These are phyloP conservation scores for Globisporangium canariense DNA, from an alignment of 352 stramenopile genomes.

Conservation along the genomic window DNA sequence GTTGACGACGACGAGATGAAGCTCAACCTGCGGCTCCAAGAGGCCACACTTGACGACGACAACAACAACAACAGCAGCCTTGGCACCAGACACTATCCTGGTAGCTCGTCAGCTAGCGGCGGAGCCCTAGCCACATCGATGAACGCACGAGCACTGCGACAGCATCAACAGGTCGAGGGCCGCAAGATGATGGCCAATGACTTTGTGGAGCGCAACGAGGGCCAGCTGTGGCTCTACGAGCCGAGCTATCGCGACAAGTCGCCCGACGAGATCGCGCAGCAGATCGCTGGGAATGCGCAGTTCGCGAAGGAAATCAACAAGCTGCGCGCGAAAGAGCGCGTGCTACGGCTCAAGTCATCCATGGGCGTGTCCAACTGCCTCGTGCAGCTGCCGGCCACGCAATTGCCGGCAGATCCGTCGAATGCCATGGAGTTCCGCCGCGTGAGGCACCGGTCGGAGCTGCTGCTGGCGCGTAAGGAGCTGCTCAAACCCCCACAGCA, in stretches of 20 bases:
- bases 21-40: slow-evolving; percentile 42
- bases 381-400: slow-evolving; percentile 28
- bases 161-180: slow-evolving; percentile 43
- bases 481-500: slow-evolving; percentile 37
- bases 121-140: background rate
- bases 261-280: slow-evolving; percentile 33
- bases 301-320: slow-evolving; percentile 53
- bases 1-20: slow-evolving; percentile 67
- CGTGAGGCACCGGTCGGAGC: slow-evolving; percentile 46
- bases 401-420: slow-evolving; percentile 30
- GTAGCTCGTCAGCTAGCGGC: background rate
- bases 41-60: slow-evolving; percentile 23
- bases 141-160: slow-evolving; percentile 21
- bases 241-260: slow-evolving; percentile 33
- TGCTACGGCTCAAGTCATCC: slow-evolving; percentile 61
- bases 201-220: slow-evolving; percentile 52
- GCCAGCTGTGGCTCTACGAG: slow-evolving; percentile 62
- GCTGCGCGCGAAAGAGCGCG: slow-evolving; percentile 55
- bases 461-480: slow-evolving; percentile 43
- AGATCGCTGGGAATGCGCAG: slow-evolving; percentile 39
- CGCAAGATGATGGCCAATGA: slow-evolving; percentile 56
- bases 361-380: slow-evolving; percentile 52
- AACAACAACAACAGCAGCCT: slow-evolving; percentile 2
- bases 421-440: slow-evolving; percentile 43
- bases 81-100: background rate